phyloP scores from a whole-genome alignment of 192 early-diverging fungal species.

The Funneliformis geosporum region DNA sequence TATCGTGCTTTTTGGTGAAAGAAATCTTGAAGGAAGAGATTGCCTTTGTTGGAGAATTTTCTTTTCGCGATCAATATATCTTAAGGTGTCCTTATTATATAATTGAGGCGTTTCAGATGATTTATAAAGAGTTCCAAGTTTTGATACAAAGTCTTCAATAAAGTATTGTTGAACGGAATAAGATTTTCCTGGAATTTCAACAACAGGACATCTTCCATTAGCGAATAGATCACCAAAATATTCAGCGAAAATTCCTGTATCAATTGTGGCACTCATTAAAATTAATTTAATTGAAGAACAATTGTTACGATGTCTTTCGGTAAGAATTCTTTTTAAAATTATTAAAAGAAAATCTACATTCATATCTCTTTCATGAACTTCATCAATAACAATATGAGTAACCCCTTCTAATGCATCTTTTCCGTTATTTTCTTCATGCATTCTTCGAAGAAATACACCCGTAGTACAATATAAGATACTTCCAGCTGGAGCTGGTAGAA shows the following conservation, averaged over 20 bases:
- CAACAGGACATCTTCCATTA: constrained; percentile 54
- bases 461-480: constrained; percentile 66
- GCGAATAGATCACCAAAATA: constrained; percentile 50
- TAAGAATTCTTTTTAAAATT: constrained; percentile 47
- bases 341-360: constrained; percentile 51
- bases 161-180: constrained; percentile 59
- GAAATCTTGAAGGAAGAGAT: constrained; percentile 20
- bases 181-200: constrained; percentile 60
- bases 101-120: constrained; percentile 30
- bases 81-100: constrained; percentile 39
- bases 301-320: constrained; percentile 46
- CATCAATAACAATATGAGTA: constrained; percentile 58
- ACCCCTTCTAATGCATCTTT: constrained; percentile 57
- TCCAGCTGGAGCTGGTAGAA: constrained; percentile 40
- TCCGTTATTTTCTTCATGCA: constrained; percentile 45
- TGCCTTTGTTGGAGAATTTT: constrained; percentile 35
- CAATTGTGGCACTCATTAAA: constrained; percentile 57
- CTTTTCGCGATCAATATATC: constrained; percentile 49
- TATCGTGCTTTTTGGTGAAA: background rate
- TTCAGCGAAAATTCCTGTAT: constrained; percentile 49
- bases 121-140: constrained; percentile 36
- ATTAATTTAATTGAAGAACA: constrained; percentile 48
- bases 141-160: constrained; percentile 57
- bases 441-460: constrained; percentile 64
- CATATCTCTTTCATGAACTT: constrained; percentile 57